Evolutionary conservation across 257 asterid genomes (phyloP).

Genomic region (Solanum etuberosum): DNA sequence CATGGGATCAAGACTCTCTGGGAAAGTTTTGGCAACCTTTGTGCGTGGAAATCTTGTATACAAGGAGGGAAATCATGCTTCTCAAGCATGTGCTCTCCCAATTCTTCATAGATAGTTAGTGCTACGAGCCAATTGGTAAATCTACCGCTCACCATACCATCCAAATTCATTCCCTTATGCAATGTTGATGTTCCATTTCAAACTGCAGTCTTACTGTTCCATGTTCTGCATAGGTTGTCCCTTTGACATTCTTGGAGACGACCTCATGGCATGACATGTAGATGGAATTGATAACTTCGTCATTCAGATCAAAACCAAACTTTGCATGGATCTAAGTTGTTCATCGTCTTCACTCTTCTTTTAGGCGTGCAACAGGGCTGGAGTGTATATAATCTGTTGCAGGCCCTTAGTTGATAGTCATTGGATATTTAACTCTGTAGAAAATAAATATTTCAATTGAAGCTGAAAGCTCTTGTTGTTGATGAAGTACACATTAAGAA

Average conservation of each 20-base stretch:
- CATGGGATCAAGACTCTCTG: conserved; percentile 68
- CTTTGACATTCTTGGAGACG: not conserved
- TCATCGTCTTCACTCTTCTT: not conserved
- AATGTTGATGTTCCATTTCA: not conserved
- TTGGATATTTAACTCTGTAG: not conserved
- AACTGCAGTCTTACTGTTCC: not conserved
- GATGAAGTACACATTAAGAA: not conserved
- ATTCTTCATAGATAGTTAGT: conserved; percentile 31
- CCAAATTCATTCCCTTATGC: not conserved
- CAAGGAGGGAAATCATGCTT: conserved; percentile 59
- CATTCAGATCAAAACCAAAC: not conserved
- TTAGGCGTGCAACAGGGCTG: not conserved
- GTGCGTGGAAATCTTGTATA: conserved; percentile 72
- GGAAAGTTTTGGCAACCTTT: conserved; percentile 68
- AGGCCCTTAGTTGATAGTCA: not conserved
- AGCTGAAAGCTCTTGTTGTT: not conserved
- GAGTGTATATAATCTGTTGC: not conserved
- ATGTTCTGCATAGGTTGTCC: not conserved
- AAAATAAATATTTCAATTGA: not conserved
- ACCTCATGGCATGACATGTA: not conserved
- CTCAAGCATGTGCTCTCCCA: conserved; percentile 62
- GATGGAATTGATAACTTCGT: not conserved
- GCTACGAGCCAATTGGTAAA: not conserved
- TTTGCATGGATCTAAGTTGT: not conserved
- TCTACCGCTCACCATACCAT: not conserved